phyloP scores from a whole-genome alignment of 2,329 filamentous ascomycete species.

The Colletotrichum euphorbiae region DNA sequence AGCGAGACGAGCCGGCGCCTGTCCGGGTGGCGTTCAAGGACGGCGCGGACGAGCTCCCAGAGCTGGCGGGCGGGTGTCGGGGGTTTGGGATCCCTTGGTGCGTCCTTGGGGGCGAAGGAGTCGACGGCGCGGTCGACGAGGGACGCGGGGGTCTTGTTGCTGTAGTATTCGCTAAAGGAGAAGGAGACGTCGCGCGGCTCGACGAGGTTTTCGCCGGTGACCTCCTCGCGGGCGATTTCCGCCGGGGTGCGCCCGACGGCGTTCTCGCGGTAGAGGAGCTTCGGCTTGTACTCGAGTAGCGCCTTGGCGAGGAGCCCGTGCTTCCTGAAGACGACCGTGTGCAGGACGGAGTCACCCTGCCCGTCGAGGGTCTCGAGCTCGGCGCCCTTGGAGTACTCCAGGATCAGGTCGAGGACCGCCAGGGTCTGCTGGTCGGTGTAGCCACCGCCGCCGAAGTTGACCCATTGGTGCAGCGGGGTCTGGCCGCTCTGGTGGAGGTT shows the following conservation, averaged over 20 bases:
- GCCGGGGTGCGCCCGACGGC: constrained; percentile 79
- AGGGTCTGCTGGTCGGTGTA: constrained; percentile 47
- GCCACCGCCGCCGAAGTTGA: constrained; percentile 46
- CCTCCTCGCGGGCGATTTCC: constrained; percentile 72
- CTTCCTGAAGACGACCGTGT: constrained; percentile 61
- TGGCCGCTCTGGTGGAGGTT: constrained; percentile 62
- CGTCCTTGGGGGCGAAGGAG: constrained; percentile 33
- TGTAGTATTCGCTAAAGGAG: constrained; percentile 14
- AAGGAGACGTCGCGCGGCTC: constrained; percentile 39
- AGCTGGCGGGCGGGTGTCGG: constrained; percentile 20
- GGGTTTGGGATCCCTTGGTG: neutral
- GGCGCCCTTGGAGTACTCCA: constrained; percentile 66
- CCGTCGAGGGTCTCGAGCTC: constrained; percentile 71
- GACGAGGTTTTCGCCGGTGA: constrained; percentile 54
- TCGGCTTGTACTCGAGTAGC: constrained; percentile 67
- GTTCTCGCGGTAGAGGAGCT: constrained; percentile 77
- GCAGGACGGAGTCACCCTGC: constrained; percentile 73
- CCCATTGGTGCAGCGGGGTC: constrained; percentile 74
- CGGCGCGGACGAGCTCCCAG: constrained; percentile 44
- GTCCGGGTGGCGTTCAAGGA: constrained; percentile 46
- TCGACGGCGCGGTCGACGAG: constrained; percentile 18
- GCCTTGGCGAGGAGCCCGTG: constrained; percentile 52
- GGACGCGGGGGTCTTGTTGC: constrained; percentile 11
- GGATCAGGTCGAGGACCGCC: constrained; percentile 60
- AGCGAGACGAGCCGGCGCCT: constrained; percentile 65